Evolutionary conservation across 2,329 filamentous ascomycete species (phyloP).

Genomic region (Phaeoacremonium minimum): DNA sequence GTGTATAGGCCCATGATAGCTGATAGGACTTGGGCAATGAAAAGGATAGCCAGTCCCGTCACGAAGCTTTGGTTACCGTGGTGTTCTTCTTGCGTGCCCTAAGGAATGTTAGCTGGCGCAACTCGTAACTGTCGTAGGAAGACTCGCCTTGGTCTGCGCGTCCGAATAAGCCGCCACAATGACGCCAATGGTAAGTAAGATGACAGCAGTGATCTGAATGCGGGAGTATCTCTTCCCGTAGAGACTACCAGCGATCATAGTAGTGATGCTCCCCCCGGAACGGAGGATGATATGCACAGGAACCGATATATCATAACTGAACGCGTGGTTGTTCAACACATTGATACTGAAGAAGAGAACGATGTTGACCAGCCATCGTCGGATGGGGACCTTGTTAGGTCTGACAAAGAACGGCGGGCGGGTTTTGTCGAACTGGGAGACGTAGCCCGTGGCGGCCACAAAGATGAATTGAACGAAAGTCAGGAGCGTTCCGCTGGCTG

Average conservation of each 20-base stretch:
- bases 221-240: constrained; percentile 81
- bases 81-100: constrained; percentile 16
- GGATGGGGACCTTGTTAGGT: constrained; percentile 74
- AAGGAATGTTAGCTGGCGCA: constrained; percentile 16
- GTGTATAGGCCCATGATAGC: constrained; percentile 95
- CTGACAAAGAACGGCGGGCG: constrained; percentile 69
- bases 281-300: constrained; percentile 95
- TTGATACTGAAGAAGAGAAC: constrained; percentile 90
- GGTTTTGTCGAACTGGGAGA: constrained; percentile 67
- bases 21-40: constrained; percentile 83
- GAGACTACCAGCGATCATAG: constrained; percentile 83
- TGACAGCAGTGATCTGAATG: constrained; percentile 76
- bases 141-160: constrained; percentile 70
- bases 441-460: constrained; percentile 72
- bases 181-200: constrained; percentile 80
- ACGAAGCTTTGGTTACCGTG: constrained; percentile 40
- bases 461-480: constrained; percentile 89
- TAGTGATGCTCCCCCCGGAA: constrained; percentile 92
- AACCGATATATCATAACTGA: constrained; percentile 93
- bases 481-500: constrained; percentile 77
- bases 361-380: constrained; percentile 85
- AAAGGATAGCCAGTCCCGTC: constrained; percentile 75
- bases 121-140: not conserved
- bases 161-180: constrained; percentile 87
- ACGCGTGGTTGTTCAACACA: constrained; percentile 94